Conservation (phyloP, 1,139 yeast species). For the Debaryomyces sp. region DNA sequence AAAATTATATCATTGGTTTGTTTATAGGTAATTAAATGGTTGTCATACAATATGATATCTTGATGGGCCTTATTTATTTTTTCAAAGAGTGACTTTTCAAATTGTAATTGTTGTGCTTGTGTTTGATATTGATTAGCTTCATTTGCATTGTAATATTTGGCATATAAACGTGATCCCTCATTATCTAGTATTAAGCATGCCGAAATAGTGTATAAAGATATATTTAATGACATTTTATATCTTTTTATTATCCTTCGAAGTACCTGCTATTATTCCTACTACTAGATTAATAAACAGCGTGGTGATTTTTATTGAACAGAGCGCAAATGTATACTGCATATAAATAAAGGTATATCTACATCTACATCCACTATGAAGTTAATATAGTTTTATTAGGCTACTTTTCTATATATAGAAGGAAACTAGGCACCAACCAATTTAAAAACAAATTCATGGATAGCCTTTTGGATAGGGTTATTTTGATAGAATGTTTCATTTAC, state of each 20-base stretch:
- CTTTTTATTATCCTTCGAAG: background rate
- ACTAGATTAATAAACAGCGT: conserved; percentile 8
- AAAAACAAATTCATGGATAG: conserved; percentile 36
- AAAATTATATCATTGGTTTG: conserved; percentile 79
- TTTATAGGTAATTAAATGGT: conserved; percentile 78
- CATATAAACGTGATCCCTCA: conserved; percentile 77
- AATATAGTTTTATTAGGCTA: background rate
- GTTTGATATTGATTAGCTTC: conserved; percentile 36
- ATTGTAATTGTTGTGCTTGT: conserved; percentile 67
- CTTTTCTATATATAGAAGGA: background rate
- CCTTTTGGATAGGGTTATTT: conserved; percentile 37
- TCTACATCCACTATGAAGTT: background rate
- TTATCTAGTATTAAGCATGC: conserved; percentile 80
- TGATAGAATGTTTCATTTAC: conserved; percentile 32
- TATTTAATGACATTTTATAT: conserved; percentile 51
- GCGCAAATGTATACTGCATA: conserved; percentile 3
- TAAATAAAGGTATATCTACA: background rate
- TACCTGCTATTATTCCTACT: background rate
- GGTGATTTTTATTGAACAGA: conserved; percentile 9
- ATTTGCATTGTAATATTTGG: conserved; percentile 73
- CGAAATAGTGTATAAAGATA: conserved; percentile 76
- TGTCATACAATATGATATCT: conserved; percentile 80
- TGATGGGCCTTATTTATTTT: conserved; percentile 81
- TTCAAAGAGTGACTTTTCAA: conserved; percentile 70
- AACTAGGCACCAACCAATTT: conserved; percentile 16